Evolutionary conservation across 2,329 filamentous ascomycete species (phyloP).

Genomic region (Bertia moriformis): DNA sequence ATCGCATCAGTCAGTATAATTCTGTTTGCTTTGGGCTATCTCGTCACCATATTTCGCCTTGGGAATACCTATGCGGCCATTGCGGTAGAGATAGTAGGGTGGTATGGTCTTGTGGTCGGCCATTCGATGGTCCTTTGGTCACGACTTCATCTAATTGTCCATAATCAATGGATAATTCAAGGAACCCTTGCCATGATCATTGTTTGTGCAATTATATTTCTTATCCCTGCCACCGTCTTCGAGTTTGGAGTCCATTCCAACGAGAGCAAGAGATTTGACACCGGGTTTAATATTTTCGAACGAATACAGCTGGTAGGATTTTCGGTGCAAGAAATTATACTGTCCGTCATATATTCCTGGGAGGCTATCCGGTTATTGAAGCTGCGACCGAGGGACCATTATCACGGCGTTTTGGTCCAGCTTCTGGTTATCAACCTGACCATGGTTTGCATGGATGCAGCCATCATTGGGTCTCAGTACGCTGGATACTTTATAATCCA

Average conservation of each 20-base stretch:
- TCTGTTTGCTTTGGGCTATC: slow-evolving; percentile 18
- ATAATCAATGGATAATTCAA: slow-evolving; percentile 26
- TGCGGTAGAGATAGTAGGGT: slow-evolving; percentile 30
- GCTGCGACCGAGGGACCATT: slow-evolving; percentile 5
- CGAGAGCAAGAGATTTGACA: slow-evolving; percentile 8
- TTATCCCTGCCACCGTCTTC: slow-evolving; percentile 33
- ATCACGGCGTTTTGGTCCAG: slow-evolving; percentile 20
- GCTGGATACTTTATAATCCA: slow-evolving; percentile 22
- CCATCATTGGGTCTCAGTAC: slow-evolving; percentile 21
- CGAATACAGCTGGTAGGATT: slow-evolving; percentile 31
- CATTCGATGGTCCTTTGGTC: slow-evolving; percentile 43
- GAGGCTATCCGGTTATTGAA: slow-evolving; percentile 30
- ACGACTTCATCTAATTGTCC: slow-evolving; percentile 41
- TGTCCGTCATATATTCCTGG: slow-evolving; percentile 34
- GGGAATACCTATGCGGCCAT: slow-evolving; percentile 10
- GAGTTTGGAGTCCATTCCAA: slow-evolving; percentile 28
- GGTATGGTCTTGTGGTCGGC: slow-evolving; percentile 42
- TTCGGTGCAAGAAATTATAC: slow-evolving; percentile 26
- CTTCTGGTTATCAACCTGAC: slow-evolving; percentile 26
- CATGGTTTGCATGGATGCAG: slow-evolving; percentile 23
- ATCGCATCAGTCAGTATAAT: slow-evolving; percentile 4
- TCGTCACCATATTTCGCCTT: slow-evolving; percentile 24
- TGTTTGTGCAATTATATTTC: slow-evolving; percentile 32
- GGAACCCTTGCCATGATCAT: slow-evolving; percentile 41
- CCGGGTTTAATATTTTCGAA: slow-evolving; percentile 9